These are phyloP conservation scores for Ascodesmis nigricans DNA, from an alignment of 495 filamentous ascomycete genomes.

Conservation along the genomic window DNA sequence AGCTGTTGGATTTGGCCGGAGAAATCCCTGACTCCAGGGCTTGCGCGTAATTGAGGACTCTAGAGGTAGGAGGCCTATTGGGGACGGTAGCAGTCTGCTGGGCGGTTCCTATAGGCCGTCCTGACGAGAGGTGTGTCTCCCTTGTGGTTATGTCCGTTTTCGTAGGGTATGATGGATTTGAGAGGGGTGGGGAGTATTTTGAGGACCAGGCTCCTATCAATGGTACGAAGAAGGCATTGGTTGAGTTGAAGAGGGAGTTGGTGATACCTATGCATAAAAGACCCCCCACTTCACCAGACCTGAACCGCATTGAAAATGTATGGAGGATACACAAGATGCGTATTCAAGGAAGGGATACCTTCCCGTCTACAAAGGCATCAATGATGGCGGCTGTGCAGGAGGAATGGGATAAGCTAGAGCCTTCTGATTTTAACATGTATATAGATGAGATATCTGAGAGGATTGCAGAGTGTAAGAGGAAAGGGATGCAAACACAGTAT, in stretches of 20 bases:
- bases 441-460: slow-evolving; percentile 5
- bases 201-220: not conserved
- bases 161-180: too few relatives aligned
- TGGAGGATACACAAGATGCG: not conserved
- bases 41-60: too few relatives aligned
- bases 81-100: too few relatives aligned
- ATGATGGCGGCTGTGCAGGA: slow-evolving; percentile 1
- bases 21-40: too few relatives aligned
- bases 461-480: not conserved
- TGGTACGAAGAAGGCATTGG: not conserved
- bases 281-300: not conserved
- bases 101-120: too few relatives aligned
- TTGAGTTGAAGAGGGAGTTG: not conserved
- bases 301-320: not conserved
- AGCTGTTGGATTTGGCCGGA: too few relatives aligned
- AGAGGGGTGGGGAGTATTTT: too few relatives aligned
- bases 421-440: not conserved
- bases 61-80: too few relatives aligned
- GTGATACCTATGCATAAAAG: not conserved
- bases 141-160: too few relatives aligned
- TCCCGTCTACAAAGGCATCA: not conserved
- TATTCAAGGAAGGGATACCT: not conserved
- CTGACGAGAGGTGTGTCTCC: too few relatives aligned
- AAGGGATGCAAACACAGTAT: too few relatives aligned
- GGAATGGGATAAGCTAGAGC: slow-evolving; percentile 4